A percentile compares a stretch with the other conserved stretches of the same genome.
phyloP scores from a whole-genome alignment of 2,329 filamentous ascomycete species.

The Lecanicillium sp. region DNA sequence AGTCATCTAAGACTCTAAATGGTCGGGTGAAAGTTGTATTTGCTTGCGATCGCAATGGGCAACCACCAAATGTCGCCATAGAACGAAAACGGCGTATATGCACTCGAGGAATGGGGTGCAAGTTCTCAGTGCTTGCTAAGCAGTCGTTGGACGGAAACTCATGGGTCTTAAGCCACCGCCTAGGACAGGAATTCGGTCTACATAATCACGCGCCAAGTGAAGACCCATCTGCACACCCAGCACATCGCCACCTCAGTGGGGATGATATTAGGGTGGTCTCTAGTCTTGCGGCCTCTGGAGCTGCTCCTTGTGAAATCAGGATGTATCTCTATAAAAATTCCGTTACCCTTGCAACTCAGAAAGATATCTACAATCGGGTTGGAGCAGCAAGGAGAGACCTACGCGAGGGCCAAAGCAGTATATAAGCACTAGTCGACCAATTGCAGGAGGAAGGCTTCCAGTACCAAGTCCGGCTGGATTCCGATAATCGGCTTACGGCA shows the following conservation, averaged over 20 bases:
- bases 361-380: conserved; percentile 16
- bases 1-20: conserved; percentile 9
- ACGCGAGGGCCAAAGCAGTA: conserved; percentile 12
- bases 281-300: conserved; percentile 8
- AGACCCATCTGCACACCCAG: conserved; percentile 7
- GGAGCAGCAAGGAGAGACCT: conserved; percentile 9
- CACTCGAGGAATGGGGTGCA: conserved; percentile 9
- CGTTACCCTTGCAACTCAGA: conserved; percentile 11
- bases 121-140: conserved; percentile 11
- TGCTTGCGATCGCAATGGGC: conserved; percentile 8
- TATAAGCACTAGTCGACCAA: conserved; percentile 14
- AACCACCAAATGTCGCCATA: conserved; percentile 3
- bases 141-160: conserved; percentile 6
- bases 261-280: conserved; percentile 6
- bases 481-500: conserved; percentile 11
- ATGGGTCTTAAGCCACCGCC: conserved; percentile 9
- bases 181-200: background rate
- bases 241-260: conserved; percentile 5
- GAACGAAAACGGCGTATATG: conserved; percentile 7
- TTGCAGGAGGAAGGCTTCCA: conserved; percentile 13
- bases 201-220: conserved; percentile 9
- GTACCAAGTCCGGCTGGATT: conserved; percentile 11
- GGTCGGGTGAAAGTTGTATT: conserved; percentile 8
- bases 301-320: conserved; percentile 11
- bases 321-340: conserved; percentile 11